Conservation (phyloP, 2,329 filamentous ascomycete genomes). For the Tolypocladium cylindrosporum region DNA sequence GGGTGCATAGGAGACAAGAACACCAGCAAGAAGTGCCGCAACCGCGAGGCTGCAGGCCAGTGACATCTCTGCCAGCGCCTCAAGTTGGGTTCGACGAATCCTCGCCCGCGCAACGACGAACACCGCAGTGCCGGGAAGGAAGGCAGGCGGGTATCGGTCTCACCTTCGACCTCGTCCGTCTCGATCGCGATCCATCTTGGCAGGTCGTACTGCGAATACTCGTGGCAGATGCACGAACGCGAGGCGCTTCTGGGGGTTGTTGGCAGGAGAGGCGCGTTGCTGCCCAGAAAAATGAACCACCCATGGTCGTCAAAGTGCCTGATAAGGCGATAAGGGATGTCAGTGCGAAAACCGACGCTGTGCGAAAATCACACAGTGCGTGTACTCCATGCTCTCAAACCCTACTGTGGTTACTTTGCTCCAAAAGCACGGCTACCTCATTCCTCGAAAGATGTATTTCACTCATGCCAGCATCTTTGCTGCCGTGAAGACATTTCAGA, state of each 20-base stretch:
- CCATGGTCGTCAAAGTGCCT: not conserved
- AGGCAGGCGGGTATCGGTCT: slow-evolving; percentile 9
- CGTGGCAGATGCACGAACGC: not conserved
- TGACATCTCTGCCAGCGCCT: not conserved
- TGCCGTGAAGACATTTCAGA: too few species aligned
- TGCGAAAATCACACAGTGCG: not conserved
- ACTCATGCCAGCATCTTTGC: too few species aligned
- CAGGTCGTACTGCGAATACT: not conserved
- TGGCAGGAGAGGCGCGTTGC: not conserved
- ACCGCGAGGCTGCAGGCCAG: not conserved
- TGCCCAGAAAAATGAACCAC: not conserved
- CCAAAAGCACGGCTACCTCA: not conserved
- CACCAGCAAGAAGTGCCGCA: not conserved
- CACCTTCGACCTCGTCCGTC: slow-evolving; percentile 24
- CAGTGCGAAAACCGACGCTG: not conserved
- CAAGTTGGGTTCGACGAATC: not conserved
- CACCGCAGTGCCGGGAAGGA: not conserved
- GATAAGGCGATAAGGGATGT: not conserved
- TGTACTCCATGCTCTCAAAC: too few species aligned
- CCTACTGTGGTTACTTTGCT: too few species aligned
- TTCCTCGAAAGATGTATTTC: not conserved
- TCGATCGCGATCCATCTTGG: slow-evolving; percentile 26
- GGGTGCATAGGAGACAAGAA: not conserved
- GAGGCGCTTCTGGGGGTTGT: not conserved
- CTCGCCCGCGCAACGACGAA: not conserved